These are phyloP conservation scores for Ustilago lituana DNA, from an alignment of 1,284 basidiomycete genomes.

Conservation along the genomic window DNA sequence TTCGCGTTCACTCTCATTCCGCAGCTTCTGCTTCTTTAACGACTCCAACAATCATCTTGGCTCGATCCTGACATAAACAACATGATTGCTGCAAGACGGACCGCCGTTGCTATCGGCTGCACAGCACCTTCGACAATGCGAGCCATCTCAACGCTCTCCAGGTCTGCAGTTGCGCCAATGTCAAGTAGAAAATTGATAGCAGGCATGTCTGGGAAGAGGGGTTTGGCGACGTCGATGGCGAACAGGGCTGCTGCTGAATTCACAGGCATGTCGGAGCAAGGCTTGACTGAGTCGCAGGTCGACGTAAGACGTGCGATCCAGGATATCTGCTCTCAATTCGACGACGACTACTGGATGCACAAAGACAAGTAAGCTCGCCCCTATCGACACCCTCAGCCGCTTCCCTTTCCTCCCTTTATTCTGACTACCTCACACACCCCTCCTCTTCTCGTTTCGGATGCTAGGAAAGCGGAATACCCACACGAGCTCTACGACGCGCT, in stretches of 20 bases:
- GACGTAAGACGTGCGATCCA: slow-evolving; percentile 48
- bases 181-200: too few relatives aligned
- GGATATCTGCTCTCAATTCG: slow-evolving; percentile 36
- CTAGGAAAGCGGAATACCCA: slow-evolving; percentile 34
- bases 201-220: background rate
- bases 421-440: background rate
- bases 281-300: slow-evolving; percentile 48
- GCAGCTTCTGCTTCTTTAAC: too few relatives aligned
- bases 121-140: too few relatives aligned
- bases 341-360: slow-evolving; percentile 49
- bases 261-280: slow-evolving; percentile 45
- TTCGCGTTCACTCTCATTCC: too few relatives aligned
- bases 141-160: background rate
- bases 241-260: slow-evolving; percentile 12
- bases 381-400: background rate
- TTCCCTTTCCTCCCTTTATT: background rate
- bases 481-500: slow-evolving; percentile 55
- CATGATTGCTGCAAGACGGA: too few relatives aligned
- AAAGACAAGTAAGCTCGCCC: slow-evolving; percentile 22
- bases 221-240: slow-evolving; percentile 1
- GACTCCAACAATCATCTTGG: too few relatives aligned
- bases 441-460: too few relatives aligned
- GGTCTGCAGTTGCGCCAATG: too few relatives aligned
- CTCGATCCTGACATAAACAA: too few relatives aligned
- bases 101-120: too few relatives aligned